Evolutionary conservation across 177 flowering plant genomes (phyloP), one percentile per base, ranked within the genome.

Genomic region (Telopea speciosissima): DNA sequence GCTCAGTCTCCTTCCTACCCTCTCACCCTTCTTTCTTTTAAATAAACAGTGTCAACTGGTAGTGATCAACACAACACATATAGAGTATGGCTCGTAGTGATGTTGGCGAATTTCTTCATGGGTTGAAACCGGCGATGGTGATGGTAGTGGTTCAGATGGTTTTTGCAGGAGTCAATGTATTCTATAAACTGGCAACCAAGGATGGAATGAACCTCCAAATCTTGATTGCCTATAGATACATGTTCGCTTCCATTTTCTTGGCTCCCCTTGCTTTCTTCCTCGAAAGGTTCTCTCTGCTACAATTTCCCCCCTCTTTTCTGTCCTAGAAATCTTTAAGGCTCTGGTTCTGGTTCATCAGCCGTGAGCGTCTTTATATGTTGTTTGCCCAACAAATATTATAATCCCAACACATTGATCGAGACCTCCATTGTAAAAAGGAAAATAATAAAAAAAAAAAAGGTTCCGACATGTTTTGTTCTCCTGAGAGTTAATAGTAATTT

Each of bases 271-370:
- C 81, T 26, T 44, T 73, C 31, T 54, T 73, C 33, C 14, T 59
- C 1, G 81, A 79, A 67, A 72, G 81, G 81, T 79, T 25, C 21
- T 40, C n/a, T n/a, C n/a, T n/a, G n/a, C n/a, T n/a, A n/a, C n/a
- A n/a, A n/a, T n/a, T n/a, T n/a, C n/a, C n/a, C n/a, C n/a, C n/a
- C n/a, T n/a, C n/a, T n/a, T n/a, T n/a, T n/a, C n/a, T n/a, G n/a
- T n/a, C n/a, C n/a, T n/a, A n/a, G n/a, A n/a, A n/a, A n/a, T n/a
- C n/a, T n/a, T n/a, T n/a, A n/a, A n/a, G n/a, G n/a, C n/a, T n/a
- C n/a, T n/a, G 11, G 1, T 8, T 44, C 14, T 8, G 1, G 8
- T 24, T 5, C 22, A 28, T 28, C 3, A 28, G 31, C 1, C 3
- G 3, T 26, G 3, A 1, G 3, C 3, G 3, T 26, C 1, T 26